A percentile compares a stretch with the other conserved stretches of the same genome.
Conservation (phyloP, 306 rosid genomes). For the Dalbergia cochinchinensis region DNA sequence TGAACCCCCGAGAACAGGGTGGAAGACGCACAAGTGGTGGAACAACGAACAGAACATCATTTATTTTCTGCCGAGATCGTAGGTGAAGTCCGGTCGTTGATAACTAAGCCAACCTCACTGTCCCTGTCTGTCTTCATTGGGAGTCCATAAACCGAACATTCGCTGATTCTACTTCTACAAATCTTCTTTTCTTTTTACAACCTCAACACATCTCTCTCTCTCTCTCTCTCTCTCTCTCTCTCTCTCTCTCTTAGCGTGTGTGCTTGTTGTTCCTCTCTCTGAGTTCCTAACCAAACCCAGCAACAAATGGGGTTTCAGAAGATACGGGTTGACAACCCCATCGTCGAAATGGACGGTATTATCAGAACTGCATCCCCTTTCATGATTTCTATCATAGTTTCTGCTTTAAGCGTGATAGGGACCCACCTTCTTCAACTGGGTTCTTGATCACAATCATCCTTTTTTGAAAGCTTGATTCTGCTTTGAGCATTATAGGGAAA, state of each 20-base stretch:
- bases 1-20: no score
- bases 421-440: not conserved
- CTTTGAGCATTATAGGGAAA: not conserved
- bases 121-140: not conserved
- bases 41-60: no score
- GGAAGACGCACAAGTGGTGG: no score
- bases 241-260: no score
- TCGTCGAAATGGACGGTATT: constrained; percentile 98
- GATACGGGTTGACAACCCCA: constrained; percentile 86
- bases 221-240: not conserved
- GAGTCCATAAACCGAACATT: constrained; percentile 1
- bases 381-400: not conserved
- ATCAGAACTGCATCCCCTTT: constrained; percentile 1
- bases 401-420: constrained; percentile 6
- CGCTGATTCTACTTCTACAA: not conserved
- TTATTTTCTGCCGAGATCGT: no score
- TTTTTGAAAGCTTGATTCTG: constrained; percentile 10
- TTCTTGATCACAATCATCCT: constrained; percentile 2
- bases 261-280: not conserved
- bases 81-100: not conserved
- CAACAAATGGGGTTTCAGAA: constrained; percentile 72
- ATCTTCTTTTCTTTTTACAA: not conserved
- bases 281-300: constrained; percentile 24
- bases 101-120: not conserved
- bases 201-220: not conserved